These are phyloP conservation scores for Apophysomyces elegans DNA, from an alignment of 371 early-diverging fungal species.

Conservation along the genomic window DNA sequence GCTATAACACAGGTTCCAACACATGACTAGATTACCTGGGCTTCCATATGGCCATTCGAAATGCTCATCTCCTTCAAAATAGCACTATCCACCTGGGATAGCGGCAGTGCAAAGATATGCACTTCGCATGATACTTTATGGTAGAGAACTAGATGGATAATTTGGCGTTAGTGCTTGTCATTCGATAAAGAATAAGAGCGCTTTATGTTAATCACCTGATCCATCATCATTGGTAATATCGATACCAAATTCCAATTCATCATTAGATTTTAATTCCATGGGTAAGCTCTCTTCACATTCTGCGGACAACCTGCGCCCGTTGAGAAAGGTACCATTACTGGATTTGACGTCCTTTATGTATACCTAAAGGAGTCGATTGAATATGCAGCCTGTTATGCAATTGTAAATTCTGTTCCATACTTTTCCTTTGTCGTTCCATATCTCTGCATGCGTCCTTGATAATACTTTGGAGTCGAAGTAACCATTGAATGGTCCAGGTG, in stretches of 20 bases:
- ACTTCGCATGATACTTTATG: constrained; percentile 73
- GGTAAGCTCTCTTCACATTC: constrained; percentile 73
- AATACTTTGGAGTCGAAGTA: constrained; percentile 90
- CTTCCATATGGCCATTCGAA: constrained; percentile 16
- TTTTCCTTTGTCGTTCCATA: constrained; percentile 74
- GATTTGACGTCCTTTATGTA: constrained; percentile 81
- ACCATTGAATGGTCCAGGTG: constrained; percentile 73
- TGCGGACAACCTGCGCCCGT: constrained; percentile 72
- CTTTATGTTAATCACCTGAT: constrained; percentile 28
- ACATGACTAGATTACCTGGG: neutral
- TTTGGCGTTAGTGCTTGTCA: neutral
- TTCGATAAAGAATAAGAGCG: neutral
- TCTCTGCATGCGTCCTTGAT: constrained; percentile 82
- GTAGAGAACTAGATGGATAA: constrained; percentile 55
- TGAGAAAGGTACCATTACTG: constrained; percentile 89
- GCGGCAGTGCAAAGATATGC: constrained; percentile 41
- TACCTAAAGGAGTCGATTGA: constrained; percentile 39
- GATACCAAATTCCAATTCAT: constrained; percentile 85
- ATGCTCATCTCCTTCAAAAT: constrained; percentile 31
- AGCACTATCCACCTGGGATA: constrained; percentile 43
- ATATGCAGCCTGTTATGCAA: neutral
- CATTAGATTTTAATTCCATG: constrained; percentile 63
- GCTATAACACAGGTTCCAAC: neutral
- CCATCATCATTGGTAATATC: constrained; percentile 78
- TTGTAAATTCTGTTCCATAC: constrained; percentile 36